Conservation (phyloP, 2,329 filamentous ascomycete species). For the Orbilia brochopaga region DNA sequence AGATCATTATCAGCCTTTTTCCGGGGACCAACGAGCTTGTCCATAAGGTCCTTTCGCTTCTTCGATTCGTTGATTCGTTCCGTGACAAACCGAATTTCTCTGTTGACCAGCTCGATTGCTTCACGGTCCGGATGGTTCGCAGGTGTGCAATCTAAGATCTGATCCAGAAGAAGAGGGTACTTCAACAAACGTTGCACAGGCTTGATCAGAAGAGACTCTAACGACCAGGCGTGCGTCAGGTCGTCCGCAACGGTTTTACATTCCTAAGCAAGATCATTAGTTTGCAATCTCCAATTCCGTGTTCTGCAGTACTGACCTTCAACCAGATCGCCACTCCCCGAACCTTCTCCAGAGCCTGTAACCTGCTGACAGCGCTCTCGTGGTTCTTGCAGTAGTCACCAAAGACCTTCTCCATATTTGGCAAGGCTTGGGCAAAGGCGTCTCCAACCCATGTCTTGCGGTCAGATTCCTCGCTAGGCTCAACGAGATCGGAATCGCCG, state of each 20-base stretch:
- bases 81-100: conserved; percentile 69
- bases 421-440: conserved; percentile 65
- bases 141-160: conserved; percentile 79
- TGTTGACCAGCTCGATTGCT: conserved; percentile 72
- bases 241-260: conserved; percentile 92
- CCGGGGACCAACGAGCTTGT: conserved; percentile 78
- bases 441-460: conserved; percentile 66
- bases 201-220: conserved; percentile 96
- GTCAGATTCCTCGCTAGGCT: conserved; percentile 65
- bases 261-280: conserved; percentile 61
- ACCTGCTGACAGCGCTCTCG: conserved; percentile 68
- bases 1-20: conserved; percentile 90
- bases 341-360: conserved; percentile 65
- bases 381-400: conserved; percentile 70
- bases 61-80: conserved; percentile 88
- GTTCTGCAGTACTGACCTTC: conserved; percentile 58
- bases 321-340: conserved; percentile 78
- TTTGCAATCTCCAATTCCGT: conserved; percentile 6
- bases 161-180: conserved; percentile 83
- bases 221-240: conserved; percentile 89
- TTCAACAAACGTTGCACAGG: conserved; percentile 94
- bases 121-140: conserved; percentile 80
- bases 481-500: conserved; percentile 23
- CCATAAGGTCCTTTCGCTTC: conserved; percentile 90
- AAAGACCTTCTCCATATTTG: conserved; percentile 70